Evolutionary conservation across 1,284 basidiomycete species (phyloP), one percentile per base, ranked within the genome.

Genomic region (Mrakiaceae sp.): DNA sequence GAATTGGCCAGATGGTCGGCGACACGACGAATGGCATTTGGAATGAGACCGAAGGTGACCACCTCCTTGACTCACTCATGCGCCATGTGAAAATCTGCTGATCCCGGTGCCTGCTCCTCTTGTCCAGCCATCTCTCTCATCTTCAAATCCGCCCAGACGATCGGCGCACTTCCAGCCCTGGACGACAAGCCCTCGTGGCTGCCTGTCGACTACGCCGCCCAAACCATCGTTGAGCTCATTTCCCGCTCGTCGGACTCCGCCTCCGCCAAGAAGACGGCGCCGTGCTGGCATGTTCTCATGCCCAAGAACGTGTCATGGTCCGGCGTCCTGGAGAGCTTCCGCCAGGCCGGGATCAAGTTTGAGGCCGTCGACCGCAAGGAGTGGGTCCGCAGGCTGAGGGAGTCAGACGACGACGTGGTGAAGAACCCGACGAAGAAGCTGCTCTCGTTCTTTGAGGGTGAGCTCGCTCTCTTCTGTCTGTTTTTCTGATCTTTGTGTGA

Each of bases 201-300:
- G 1, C 82, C 83, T 0, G 81, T 84, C 56, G 79, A 85, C 72
- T 75, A 77, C 56, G 83, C 83, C 0, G 84, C 79, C 0, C 72
- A 74, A 43, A 77, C 79, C 7, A 80, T 85, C 64, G 69, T 77
- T 48, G 82, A 85, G 62, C 75, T 85, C 56, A 74, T 80, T 5
- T 69, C 75, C 4, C 64, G 66, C 3, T 66, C 59, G 16, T 46
- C 73, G 61, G 2, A 27, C 27, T 27, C 27, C 27, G 27, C 27
- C 27, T 10, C 68, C 69, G 7, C 67, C 63, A 27, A 27, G 27
- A 27, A 27, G 27, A 43, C 55, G 60, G 53, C 59, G 79, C 66
- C 67, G 67, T 83, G 90, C 62, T 91, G 90, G 75, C 82, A 89
- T 74, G 87, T 91, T 70, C 82, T 89, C 46, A 80, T 81, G 62